Base-by-base conservation (phyloP, 768 basidiomycete genomes). In the Suillus weaverae region DNA sequence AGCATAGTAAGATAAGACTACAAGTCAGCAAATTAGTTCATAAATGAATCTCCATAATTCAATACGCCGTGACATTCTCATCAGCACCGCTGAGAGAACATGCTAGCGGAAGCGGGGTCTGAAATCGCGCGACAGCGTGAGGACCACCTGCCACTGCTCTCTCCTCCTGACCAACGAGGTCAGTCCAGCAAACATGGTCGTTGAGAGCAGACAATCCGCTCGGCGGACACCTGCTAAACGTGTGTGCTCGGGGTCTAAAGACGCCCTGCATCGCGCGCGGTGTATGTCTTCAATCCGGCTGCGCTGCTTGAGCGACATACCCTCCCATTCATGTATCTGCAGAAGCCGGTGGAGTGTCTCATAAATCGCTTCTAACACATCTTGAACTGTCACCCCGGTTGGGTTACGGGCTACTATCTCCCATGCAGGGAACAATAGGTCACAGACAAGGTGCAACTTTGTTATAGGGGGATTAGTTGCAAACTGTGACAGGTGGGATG, bases 151-250 rank as follows among this genome's bases (percentile, higher is more conserved):
- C 72, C 81, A 83, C 7, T 78, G 77, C 54, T 72, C 71, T 5
- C 80, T 78, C 48, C 70, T 70, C 33, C 77, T 75, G 35, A 75
- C 67, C 38, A 78, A 79, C 20, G 78, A 69, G 10, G 83, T 79
- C 60, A 88, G 72, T n/a, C 86, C 86, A 8, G 79, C 84, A 63
- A 87, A 88, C 57, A 77, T 62, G 16, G 80, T 82, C 59, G 84
- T 83, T 59, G 76, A 73, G 43, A 84, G 76, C 33, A 88, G 66
- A 68, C 78, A 84, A 63, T 88, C 87, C 33, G 81, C 74, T 36
- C 85, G 78, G 67, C 81, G 71, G 1, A 86, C 74, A 6, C 86
- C 86, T 5, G 73, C 71, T 14, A 72, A 69, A 30, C 79, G 79
- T 26, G 77, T 74, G 60, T 62, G 71, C 20, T 70, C 68, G 33